Evolutionary conservation across 2,329 filamentous ascomycete species (phyloP).

Genomic region (Botryosphaeria dothidea): DNA sequence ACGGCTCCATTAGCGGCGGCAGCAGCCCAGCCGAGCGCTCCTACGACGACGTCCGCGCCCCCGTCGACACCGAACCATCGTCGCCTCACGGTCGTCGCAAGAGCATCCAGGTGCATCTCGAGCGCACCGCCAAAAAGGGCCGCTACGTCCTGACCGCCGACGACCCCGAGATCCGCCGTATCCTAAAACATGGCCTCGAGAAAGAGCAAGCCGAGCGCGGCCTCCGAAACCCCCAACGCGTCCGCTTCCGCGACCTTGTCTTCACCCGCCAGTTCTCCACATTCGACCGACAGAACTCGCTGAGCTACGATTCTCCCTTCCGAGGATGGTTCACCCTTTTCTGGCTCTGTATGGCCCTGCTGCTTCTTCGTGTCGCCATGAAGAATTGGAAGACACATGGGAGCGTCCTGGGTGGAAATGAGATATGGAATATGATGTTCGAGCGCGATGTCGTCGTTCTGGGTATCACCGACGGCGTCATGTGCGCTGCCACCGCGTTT

Average conservation of each 20-base stretch:
- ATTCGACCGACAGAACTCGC: constrained; percentile 71
- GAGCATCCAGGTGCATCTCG: constrained; percentile 49
- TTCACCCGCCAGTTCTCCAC: constrained; percentile 74
- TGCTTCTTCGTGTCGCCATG: constrained; percentile 66
- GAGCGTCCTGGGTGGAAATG: constrained; percentile 67
- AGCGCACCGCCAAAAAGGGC: constrained; percentile 48
- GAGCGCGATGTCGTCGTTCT: constrained; percentile 53
- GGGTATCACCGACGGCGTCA: constrained; percentile 65
- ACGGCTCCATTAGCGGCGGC: constrained; percentile 20
- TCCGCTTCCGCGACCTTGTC: constrained; percentile 57
- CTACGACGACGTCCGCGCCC: constrained; percentile 17
- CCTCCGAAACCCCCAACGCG: neutral
- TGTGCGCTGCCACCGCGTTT: constrained; percentile 67
- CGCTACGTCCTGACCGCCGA: constrained; percentile 52
- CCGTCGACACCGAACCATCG: neutral
- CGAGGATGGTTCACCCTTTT: constrained; percentile 80
- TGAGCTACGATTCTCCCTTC: constrained; percentile 67
- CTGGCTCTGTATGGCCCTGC: constrained; percentile 69
- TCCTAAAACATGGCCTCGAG: constrained; percentile 46
- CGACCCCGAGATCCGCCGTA: constrained; percentile 50
- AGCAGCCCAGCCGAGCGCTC: neutral
- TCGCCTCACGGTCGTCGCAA: constrained; percentile 29
- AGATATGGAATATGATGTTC: constrained; percentile 71
- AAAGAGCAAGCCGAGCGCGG: constrained; percentile 41
- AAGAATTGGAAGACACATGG: constrained; percentile 70